Evolutionary conservation across 1,284 basidiomycete genomes (phyloP), one percentile per base, ranked within the genome.

Genomic region (Marasmius sp.): DNA sequence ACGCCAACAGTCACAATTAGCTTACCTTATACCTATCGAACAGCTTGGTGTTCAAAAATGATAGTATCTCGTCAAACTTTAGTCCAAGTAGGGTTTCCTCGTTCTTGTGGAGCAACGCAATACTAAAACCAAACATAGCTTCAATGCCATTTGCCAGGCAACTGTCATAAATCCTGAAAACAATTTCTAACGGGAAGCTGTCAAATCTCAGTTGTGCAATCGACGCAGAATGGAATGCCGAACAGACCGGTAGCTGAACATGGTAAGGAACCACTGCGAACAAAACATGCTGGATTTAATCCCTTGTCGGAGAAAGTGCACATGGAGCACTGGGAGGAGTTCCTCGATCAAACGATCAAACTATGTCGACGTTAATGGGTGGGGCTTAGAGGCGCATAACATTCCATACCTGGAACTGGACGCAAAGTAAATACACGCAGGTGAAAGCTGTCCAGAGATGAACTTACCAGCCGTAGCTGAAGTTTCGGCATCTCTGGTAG

Each of bases 401-500:
- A 14, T 55, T 58, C 48, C 72, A 64, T 71, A 80, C 79, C 77
- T 83, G 79, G 61, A 78, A 79, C 77, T 77, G 59, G 16, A 45
- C 67, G 41, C 66, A 58, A 37, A 20, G 64, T 58, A 33, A 33
- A 48, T 41, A 14, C 52, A 48, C 33, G 51, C 10, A 56, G 20
- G 14, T 11, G 22, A 22, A 50, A 55, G 7, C 63, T 43, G 47
- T 49, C 55, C 45, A 33, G 39, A 45, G 59, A 34, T 20, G 18
- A 27, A 71, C 88, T 78, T 71, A 91, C 89, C 61, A 99, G 81
- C 16, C 97, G 91, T 49, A 97, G 79, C 73, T 98, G 97, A 4
- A 99, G 76, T 62, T 95, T 95, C 0, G 97, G 97, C 97, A 99
- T 99, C 69, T 99, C 96, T 6, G 97, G 96, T 14, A 97, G 82